These are phyloP conservation scores for Clonostachys byssicola DNA, from an alignment of 2,329 filamentous ascomycete species.

Conservation along the genomic window DNA sequence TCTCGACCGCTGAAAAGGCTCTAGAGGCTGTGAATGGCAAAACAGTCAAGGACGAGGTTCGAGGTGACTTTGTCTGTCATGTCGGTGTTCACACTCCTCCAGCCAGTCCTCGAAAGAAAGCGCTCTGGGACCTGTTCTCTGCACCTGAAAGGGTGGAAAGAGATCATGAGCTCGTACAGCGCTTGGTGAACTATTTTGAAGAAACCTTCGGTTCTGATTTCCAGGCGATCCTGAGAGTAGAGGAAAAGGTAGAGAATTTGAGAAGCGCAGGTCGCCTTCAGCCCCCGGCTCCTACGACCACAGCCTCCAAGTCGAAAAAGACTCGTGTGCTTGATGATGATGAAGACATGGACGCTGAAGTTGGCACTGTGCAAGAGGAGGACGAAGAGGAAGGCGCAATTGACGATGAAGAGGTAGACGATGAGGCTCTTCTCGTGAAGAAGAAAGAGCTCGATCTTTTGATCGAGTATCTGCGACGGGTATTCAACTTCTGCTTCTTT, in stretches of 20 bases:
- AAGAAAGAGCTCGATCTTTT: slow-evolving; percentile 96
- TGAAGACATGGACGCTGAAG: slow-evolving; percentile 59
- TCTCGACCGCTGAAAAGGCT: slow-evolving; percentile 75
- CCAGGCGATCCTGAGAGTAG: slow-evolving; percentile 75
- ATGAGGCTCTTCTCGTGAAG: slow-evolving; percentile 83
- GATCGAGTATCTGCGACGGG: slow-evolving; percentile 92
- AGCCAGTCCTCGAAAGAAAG: slow-evolving; percentile 83
- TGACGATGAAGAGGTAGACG: slow-evolving; percentile 80
- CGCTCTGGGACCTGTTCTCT: slow-evolving; percentile 94
- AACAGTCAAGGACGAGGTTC: slow-evolving; percentile 89
- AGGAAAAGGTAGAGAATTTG: slow-evolving; percentile 81
- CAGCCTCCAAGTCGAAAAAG: slow-evolving; percentile 57
- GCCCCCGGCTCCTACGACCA: slow-evolving; percentile 42
- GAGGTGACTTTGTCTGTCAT: slow-evolving; percentile 95
- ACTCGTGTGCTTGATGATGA: slow-evolving; percentile 56
- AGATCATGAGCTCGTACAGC: slow-evolving; percentile 78
- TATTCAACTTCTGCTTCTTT: slow-evolving; percentile 99
- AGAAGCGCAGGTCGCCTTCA: slow-evolving; percentile 73
- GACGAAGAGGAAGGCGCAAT: slow-evolving; percentile 76
- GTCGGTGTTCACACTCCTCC: slow-evolving; percentile 94
- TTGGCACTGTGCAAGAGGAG: slow-evolving; percentile 67
- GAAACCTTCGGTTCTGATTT: slow-evolving; percentile 73
- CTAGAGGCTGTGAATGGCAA: slow-evolving; percentile 96
- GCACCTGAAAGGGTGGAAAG: slow-evolving; percentile 90
- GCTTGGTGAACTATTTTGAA: slow-evolving; percentile 81